These are phyloP conservation scores for Acorus calamus DNA, from an alignment of 106 monocot species.

Conservation along the genomic window DNA sequence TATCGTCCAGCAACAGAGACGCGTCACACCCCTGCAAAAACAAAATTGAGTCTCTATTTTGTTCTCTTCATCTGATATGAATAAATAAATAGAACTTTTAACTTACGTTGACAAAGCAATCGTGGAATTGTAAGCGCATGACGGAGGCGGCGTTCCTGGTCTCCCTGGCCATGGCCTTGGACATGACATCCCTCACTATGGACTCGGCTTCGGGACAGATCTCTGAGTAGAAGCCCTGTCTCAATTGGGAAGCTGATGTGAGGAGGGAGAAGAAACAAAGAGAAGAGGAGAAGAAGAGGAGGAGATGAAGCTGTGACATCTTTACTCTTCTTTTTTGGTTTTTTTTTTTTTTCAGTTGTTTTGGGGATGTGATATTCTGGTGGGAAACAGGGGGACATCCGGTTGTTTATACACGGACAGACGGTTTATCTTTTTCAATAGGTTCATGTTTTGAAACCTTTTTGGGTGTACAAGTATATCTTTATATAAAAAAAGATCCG, in stretches of 20 bases:
- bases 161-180: slow-evolving; percentile 38
- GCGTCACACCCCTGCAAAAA: slow-evolving; percentile 64
- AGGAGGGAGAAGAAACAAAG: neutral
- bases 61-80: neutral
- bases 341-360: too few species aligned
- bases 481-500: too few species aligned
- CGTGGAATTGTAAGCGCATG: slow-evolving; percentile 91
- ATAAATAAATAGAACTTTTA: neutral
- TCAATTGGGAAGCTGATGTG: slow-evolving; percentile 13
- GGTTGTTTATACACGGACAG: too few species aligned
- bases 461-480: too few species aligned
- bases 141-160: slow-evolving; percentile 70
- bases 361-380: too few species aligned
- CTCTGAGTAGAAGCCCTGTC: slow-evolving; percentile 49
- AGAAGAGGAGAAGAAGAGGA: slow-evolving; percentile 10
- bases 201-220: slow-evolving; percentile 55
- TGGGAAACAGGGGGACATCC: too few species aligned
- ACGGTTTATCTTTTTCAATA: too few species aligned
- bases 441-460: too few species aligned
- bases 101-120: slow-evolving; percentile 79
- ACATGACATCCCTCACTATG: slow-evolving; percentile 41
- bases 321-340: too few species aligned
- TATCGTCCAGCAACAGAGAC: slow-evolving; percentile 68
- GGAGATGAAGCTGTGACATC: slow-evolving; percentile 2
- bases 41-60: neutral